Percentiles rank a stretch among this genome's conserved stretches.
These are phyloP conservation scores for Alternaria panax DNA, from an alignment of 2,329 filamentous ascomycete species.

Conservation along the genomic window DNA sequence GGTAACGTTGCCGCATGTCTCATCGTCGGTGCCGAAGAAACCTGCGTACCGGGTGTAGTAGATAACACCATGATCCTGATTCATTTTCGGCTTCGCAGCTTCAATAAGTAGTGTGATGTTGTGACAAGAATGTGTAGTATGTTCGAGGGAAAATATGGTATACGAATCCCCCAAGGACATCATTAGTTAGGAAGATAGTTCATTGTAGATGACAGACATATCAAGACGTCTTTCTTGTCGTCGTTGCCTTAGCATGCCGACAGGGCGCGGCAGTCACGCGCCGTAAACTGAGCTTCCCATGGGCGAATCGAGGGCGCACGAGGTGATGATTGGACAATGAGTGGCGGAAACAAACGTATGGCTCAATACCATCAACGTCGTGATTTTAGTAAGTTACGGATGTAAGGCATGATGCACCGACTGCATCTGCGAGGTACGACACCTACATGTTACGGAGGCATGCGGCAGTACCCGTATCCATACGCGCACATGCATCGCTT, in stretches of 20 bases:
- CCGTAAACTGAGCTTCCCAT: slow-evolving; percentile 12
- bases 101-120: slow-evolving; percentile 31
- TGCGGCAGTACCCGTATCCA: not conserved
- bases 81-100: slow-evolving; percentile 32
- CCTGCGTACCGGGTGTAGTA: slow-evolving; percentile 38
- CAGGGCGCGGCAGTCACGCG: slow-evolving; percentile 21
- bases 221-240: not conserved
- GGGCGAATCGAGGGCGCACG: slow-evolving; percentile 24
- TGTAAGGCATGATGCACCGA: too few relatives aligned
- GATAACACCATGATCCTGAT: slow-evolving; percentile 30
- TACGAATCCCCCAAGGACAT: not conserved
- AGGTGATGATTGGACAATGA: slow-evolving; percentile 8
- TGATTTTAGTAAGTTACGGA: not conserved
- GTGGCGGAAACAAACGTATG: not conserved
- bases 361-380: not conserved
- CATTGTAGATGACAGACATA: not conserved
- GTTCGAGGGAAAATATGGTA: not conserved
- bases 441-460: not conserved
- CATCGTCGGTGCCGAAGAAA: slow-evolving; percentile 40
- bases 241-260: slow-evolving; percentile 13
- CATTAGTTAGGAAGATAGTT: too few relatives aligned
- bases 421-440: not conserved
- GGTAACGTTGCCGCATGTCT: slow-evolving; percentile 37
- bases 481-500: not conserved
- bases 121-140: slow-evolving; percentile 4